Base-by-base conservation (phyloP, 1,284 basidiomycete species). In the Puccinia polysora region DNA sequence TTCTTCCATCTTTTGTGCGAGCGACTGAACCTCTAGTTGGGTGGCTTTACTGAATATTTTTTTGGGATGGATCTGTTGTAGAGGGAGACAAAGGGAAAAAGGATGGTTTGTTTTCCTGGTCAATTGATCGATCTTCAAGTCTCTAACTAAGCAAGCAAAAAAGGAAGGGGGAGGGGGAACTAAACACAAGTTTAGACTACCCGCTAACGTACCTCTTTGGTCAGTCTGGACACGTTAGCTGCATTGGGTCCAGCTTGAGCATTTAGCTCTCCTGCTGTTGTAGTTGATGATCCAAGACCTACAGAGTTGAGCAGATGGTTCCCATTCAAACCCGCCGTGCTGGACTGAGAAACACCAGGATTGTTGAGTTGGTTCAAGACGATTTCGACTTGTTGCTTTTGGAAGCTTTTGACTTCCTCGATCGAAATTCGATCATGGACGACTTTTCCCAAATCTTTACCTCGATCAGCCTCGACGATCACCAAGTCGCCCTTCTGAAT, bases 11-110 rank as follows among this genome's bases (percentile, higher is more conserved):
- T 96, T 96, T 59, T 86, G 82, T 40, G 86, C 82, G 76, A 96
- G 83, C 67, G 88, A 80, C 78, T 90, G 87, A 63, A 88, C 86
- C 82, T 98, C 94, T 76, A 88, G 86, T 34, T 84, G 83, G 63
- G 84, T 84, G n/a, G 92, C 92, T 81, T 92, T 94, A n/a, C 87
- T 88, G 80, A 93, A 95, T 64, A 97, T 94, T 84, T 89, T 87
- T 85, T 98, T 98, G 7, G 95, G 95, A 80, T 89, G 91, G 73
- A 95, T 90, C 81, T 96, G 91, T 83, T n/a, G n/a, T n/a, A n/a
- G n/a, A n/a, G n/a, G n/a, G n/a, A n/a, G n/a, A n/a, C n/a, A n/a
- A n/a, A n/a, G n/a, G n/a, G n/a, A n/a, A n/a, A n/a, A n/a, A n/a
- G n/a, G n/a, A n/a, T n/a, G n/a, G n/a, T n/a, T n/a, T n/a, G n/a